Evolutionary conservation across 305 asterid genomes (phyloP), one percentile per base, ranked within the genome.

Genomic region (Solanum chacoense): DNA sequence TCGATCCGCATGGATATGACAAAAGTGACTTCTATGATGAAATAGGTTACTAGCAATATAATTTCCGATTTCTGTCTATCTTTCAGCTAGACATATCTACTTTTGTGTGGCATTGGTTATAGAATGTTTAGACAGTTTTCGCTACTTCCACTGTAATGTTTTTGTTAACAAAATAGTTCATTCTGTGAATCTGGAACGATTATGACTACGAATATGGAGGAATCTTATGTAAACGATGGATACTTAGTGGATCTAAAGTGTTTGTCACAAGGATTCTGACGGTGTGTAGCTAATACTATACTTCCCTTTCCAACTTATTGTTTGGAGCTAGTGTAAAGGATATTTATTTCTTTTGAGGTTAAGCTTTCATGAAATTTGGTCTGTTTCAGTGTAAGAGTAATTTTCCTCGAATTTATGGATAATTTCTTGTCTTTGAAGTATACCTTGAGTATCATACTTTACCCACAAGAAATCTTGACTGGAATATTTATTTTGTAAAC

Each of bases 1-100:
- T 95, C 91, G 98, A 96, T 89, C 99, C 99, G 69, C 99, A 95
- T 92, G 99, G 99, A 93, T 97, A 95, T 69, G 98, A 95, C 91
- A 91, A 91, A 92, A 94, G 94, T 84, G 99, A 97, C 93, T 97
- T 95, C 94, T 97, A 92, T 87, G 98, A 97, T 92, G 99, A 93
- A 93, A 88, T 97, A 93, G 99, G 99, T 95, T 40, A 74, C 90
- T 34, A 87, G 29, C 45, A 75, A 34, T 63, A 77, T 74, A 89
- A 90, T 75, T 63, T 38, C 78, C 89, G 32, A 79, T 55, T 59
- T 80, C 14, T 89, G 42, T 75, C 78, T 87, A 36, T 45, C 10
- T 77, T 83, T 87, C 24, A 55, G 81, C 71, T 72, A 3, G 73
- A 81, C 14, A 38, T 50, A 55, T 28, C 36, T 20, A n/a, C 22